phyloP scores from a whole-genome alignment of 2,329 filamentous ascomycete species.

The Aspergillus sp. region DNA sequence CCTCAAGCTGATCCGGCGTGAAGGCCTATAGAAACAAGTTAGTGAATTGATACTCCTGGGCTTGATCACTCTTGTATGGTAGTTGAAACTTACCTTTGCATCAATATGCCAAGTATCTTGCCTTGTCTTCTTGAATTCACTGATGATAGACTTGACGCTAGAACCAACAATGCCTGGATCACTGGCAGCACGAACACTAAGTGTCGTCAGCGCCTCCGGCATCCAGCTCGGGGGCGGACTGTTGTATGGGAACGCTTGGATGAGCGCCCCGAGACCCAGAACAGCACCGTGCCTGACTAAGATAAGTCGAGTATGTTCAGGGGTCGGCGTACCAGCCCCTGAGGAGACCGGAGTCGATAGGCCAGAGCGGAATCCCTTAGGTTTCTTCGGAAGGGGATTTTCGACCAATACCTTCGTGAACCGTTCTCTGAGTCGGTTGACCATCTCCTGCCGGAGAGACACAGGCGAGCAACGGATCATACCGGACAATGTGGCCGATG shows the following conservation, averaged over 20 bases:
- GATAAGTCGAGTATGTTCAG: slow-evolving; percentile 69
- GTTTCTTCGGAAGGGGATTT: slow-evolving; percentile 82
- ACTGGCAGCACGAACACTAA: slow-evolving; percentile 81
- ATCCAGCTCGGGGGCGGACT: slow-evolving; percentile 92
- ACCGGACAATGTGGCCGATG: slow-evolving; percentile 87
- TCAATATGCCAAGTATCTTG: slow-evolving; percentile 99
- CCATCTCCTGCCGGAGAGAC: slow-evolving; percentile 73
- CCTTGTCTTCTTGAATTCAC: slow-evolving; percentile 98
- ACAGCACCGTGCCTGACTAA: slow-evolving; percentile 87
- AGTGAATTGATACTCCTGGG: background rate
- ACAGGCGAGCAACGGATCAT: slow-evolving; percentile 97
- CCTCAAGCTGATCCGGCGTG: slow-evolving; percentile 87
- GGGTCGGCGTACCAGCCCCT: slow-evolving; percentile 51
- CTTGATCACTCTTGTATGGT: background rate
- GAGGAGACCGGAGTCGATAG: slow-evolving; percentile 47
- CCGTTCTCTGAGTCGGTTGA: slow-evolving; percentile 71
- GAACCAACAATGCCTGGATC: slow-evolving; percentile 93
- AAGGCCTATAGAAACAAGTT: slow-evolving; percentile 62
- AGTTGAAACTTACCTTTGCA: slow-evolving; percentile 74
- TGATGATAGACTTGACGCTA: slow-evolving; percentile 88
- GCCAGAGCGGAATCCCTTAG: slow-evolving; percentile 39
- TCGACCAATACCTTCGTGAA: slow-evolving; percentile 77
- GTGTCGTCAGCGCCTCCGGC: slow-evolving; percentile 82
- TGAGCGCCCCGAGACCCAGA: slow-evolving; percentile 82
- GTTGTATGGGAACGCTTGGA: slow-evolving; percentile 94